Conservation (phyloP, 2,329 filamentous ascomycete genomes). For the Aspergillus ochraceus region DNA sequence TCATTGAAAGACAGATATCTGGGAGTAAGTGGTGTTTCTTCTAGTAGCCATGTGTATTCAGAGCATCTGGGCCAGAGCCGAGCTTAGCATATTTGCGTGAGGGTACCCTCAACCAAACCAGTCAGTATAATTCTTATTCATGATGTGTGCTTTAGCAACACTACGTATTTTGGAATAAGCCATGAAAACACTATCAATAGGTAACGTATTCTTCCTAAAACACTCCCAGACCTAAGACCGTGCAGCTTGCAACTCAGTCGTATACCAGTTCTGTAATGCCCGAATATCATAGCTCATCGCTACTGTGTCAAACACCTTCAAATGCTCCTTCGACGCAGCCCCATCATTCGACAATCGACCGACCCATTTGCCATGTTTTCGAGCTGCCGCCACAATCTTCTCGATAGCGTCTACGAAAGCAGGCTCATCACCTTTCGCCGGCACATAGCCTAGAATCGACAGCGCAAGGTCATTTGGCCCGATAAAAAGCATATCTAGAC, state of each 20-base stretch:
- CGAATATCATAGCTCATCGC: slow-evolving; percentile 49
- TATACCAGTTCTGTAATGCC: slow-evolving; percentile 54
- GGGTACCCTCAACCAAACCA: too few species aligned
- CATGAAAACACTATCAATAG: background rate
- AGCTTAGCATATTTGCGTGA: too few species aligned
- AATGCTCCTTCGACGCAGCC: slow-evolving; percentile 40
- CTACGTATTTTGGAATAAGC: too few species aligned
- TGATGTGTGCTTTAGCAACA: too few species aligned
- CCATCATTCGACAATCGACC: slow-evolving; percentile 55
- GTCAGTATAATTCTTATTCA: too few species aligned
- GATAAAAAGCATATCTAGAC: slow-evolving; percentile 35
- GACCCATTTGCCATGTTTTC: slow-evolving; percentile 64
- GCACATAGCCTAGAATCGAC: slow-evolving; percentile 60
- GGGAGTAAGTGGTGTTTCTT: too few species aligned
- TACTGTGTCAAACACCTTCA: slow-evolving; percentile 44
- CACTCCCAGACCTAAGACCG: background rate
- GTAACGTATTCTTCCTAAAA: too few species aligned
- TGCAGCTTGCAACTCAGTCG: slow-evolving; percentile 27
- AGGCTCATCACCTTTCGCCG: slow-evolving; percentile 54
- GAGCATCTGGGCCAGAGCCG: too few species aligned
- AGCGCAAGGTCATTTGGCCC: slow-evolving; percentile 37
- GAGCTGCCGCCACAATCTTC: slow-evolving; percentile 58
- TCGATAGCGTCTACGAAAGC: slow-evolving; percentile 61
- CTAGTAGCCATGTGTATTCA: too few species aligned
- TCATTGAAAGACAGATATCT: too few species aligned